Percentiles rank a stretch among this genome's conserved stretches.
Conservation (phyloP, 768 basidiomycete species). For the Leccinum disarticulatum region DNA sequence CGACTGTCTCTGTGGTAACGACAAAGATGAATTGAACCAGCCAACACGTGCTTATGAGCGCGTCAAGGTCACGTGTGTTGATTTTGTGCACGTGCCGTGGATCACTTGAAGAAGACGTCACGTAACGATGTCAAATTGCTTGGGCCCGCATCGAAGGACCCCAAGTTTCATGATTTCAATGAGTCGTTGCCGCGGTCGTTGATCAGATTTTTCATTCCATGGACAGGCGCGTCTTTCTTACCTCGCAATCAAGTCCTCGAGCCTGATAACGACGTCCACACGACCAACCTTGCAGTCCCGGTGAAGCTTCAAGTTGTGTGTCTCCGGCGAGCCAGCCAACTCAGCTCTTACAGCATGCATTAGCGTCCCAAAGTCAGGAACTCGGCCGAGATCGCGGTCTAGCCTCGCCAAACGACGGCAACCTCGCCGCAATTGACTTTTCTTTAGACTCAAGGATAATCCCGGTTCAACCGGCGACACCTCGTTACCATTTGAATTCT, state of each 20-base stretch:
- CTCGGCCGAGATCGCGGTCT: slow-evolving; percentile 8
- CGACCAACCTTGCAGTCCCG: slow-evolving; percentile 29
- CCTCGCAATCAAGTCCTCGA: slow-evolving; percentile 4
- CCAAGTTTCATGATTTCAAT: not conserved
- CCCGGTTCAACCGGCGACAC: slow-evolving; percentile 35
- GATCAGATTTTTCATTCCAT: slow-evolving; percentile 22
- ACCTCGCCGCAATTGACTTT: slow-evolving; percentile 33
- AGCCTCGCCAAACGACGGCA: slow-evolving; percentile 19
- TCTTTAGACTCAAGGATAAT: slow-evolving; percentile 43
- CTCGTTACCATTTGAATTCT: slow-evolving; percentile 50
- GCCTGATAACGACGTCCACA: slow-evolving; percentile 12
- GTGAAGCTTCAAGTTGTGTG: slow-evolving; percentile 34
- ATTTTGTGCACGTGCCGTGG: slow-evolving; percentile 22
- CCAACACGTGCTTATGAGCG: slow-evolving; percentile 25
- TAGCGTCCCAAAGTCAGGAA: slow-evolving; percentile 30
- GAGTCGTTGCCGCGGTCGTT: not conserved
- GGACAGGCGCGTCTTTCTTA: slow-evolving; percentile 41
- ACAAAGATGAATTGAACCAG: slow-evolving; percentile 11
- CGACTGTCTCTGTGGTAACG: slow-evolving; percentile 15
- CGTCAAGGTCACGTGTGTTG: slow-evolving; percentile 31
- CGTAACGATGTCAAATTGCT: not conserved
- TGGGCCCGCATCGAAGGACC: not conserved
- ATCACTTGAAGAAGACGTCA: not conserved
- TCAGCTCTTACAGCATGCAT: slow-evolving; percentile 48
- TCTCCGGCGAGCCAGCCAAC: slow-evolving; percentile 48